These are phyloP conservation scores for Trichosporon sp. DNA, from an alignment of 1,284 basidiomycete genomes.

Conservation along the genomic window DNA sequence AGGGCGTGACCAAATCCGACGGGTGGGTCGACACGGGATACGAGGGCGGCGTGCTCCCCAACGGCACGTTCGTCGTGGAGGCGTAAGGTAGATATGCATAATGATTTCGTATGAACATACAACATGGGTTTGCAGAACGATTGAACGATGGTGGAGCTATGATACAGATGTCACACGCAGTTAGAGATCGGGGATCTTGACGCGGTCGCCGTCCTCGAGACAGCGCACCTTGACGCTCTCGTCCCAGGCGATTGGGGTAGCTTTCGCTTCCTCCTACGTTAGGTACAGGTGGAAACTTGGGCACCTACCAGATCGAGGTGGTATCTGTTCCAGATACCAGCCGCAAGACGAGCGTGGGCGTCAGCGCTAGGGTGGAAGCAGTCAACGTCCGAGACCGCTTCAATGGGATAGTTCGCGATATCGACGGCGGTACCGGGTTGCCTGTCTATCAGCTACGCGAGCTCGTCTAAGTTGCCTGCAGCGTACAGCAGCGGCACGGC, in stretches of 20 bases:
- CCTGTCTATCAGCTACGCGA: slow-evolving; percentile 37
- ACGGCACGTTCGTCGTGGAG: slow-evolving; percentile 46
- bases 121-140: not conserved
- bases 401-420: slow-evolving; percentile 51
- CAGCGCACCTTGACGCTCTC: slow-evolving; percentile 49
- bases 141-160: not conserved
- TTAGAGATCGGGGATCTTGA: slow-evolving; percentile 28
- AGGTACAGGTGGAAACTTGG: slow-evolving; percentile 17
- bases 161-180: not conserved
- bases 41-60: slow-evolving; percentile 43
- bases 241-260: slow-evolving; percentile 48
- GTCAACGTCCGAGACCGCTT: slow-evolving; percentile 54
- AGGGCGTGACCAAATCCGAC: slow-evolving; percentile 25
- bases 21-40: slow-evolving; percentile 46
- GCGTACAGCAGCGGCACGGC: not conserved
- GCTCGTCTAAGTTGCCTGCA: not conserved
- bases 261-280: slow-evolving; percentile 39
- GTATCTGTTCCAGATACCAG: slow-evolving; percentile 56
- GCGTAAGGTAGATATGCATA: slow-evolving; percentile 13
- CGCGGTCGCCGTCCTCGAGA: slow-evolving; percentile 50
- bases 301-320: slow-evolving; percentile 24
- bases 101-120: not conserved
- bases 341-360: slow-evolving; percentile 53
- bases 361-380: slow-evolving; percentile 57
- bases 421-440: slow-evolving; percentile 54